Evolutionary conservation across 768 basidiomycete genomes (phyloP).

Genomic region (Hortiboletus campestris): DNA sequence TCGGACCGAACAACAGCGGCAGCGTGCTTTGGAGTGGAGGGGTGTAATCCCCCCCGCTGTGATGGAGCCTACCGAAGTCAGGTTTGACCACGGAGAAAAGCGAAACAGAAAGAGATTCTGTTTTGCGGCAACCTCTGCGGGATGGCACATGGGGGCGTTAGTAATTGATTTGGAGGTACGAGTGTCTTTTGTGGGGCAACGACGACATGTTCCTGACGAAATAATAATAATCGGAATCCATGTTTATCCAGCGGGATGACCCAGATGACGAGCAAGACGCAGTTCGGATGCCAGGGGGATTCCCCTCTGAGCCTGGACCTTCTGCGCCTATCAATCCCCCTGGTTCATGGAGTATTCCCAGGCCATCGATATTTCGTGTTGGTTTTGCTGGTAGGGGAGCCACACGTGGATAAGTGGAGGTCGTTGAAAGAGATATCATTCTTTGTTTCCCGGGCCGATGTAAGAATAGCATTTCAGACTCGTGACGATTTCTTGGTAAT

Average conservation of each 20-base stretch:
- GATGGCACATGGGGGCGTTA: constrained; percentile 91
- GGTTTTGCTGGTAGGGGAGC: constrained; percentile 59
- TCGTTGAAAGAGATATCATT: constrained; percentile 6
- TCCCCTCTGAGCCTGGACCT: constrained; percentile 20
- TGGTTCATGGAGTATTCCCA: constrained; percentile 16
- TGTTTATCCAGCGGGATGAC: constrained; percentile 28
- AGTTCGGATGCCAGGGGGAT: constrained; percentile 34
- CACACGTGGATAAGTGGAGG: constrained; percentile 24
- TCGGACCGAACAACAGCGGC: constrained; percentile 36
- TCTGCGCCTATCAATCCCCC: constrained; percentile 13
- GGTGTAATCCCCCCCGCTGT: constrained; percentile 41
- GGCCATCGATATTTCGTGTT: constrained; percentile 43
- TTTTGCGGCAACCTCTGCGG: constrained; percentile 76
- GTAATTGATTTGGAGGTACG: constrained; percentile 79
- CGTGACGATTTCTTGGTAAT: not conserved
- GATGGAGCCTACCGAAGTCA: constrained; percentile 62
- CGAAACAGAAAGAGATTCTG: constrained; percentile 62
- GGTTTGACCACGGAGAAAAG: constrained; percentile 61
- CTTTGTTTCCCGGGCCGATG: not conserved
- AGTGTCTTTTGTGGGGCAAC: not conserved
- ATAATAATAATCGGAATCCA: not conserved
- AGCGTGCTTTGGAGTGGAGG: constrained; percentile 25
- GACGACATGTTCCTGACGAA: not conserved
- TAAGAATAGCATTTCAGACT: constrained; percentile 7
- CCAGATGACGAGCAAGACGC: constrained; percentile 36